phyloP scores from a whole-genome alignment of 306 rosid genomes.

The Gastrolobium villosum region DNA sequence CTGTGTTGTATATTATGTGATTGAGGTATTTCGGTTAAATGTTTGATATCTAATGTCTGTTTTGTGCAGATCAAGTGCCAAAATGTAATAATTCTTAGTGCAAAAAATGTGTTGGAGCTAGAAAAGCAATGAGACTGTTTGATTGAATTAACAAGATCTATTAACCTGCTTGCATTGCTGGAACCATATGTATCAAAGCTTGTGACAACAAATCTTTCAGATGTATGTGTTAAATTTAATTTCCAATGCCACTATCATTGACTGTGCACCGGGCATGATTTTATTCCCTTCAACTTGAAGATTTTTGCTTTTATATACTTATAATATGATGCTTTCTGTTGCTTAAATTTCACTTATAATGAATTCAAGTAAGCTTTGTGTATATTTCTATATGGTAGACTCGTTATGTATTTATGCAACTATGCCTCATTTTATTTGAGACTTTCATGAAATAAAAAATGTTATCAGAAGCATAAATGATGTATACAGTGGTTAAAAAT shows the following conservation, averaged over 20 bases:
- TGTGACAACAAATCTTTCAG: constrained; percentile 69
- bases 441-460: no score
- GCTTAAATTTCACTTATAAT: constrained; percentile 10
- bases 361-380: no score
- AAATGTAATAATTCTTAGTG: constrained; percentile 74
- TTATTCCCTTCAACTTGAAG: constrained; percentile 34
- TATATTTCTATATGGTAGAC: no score
- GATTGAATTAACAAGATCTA: constrained; percentile 76
- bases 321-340: constrained; percentile 3
- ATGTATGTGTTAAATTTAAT: constrained; percentile 59
- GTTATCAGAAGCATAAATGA: background rate
- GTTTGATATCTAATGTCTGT: constrained; percentile 24
- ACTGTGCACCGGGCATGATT: constrained; percentile 33
- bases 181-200: constrained; percentile 72
- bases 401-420: no score
- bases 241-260: background rate
- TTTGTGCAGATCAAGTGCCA: constrained; percentile 88
- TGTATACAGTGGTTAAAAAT: background rate
- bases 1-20: background rate
- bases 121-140: constrained; percentile 85
- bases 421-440: no score
- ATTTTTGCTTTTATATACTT: background rate
- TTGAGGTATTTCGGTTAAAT: constrained; percentile 14
- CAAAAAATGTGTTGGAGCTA: constrained; percentile 78
- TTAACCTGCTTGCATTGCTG: constrained; percentile 59